phyloP scores from a whole-genome alignment of 1,284 basidiomycete species.

The Rhodotorula sp. region DNA sequence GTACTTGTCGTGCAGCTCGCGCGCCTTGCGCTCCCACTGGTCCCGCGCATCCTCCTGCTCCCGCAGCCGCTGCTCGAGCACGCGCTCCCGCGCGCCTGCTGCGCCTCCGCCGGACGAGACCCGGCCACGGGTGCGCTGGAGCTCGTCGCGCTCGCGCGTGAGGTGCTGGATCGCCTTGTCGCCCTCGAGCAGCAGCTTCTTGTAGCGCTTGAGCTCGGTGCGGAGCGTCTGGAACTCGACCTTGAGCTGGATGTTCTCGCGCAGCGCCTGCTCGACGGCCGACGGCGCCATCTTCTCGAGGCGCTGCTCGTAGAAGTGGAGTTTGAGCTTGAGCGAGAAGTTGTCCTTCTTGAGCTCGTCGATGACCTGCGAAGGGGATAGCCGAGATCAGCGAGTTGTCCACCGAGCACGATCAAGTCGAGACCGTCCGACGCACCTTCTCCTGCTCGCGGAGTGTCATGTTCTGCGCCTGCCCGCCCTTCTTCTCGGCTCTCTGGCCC shows the following conservation, averaged over 20 bases:
- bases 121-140: constrained; percentile 44
- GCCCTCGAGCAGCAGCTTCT: constrained; percentile 80
- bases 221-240: constrained; percentile 86
- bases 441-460: constrained; percentile 89
- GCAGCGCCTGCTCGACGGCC: constrained; percentile 83
- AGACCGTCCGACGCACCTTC: constrained; percentile 62
- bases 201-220: constrained; percentile 89
- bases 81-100: constrained; percentile 19
- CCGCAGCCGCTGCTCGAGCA: constrained; percentile 25
- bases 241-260: constrained; percentile 91
- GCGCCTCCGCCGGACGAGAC: background rate
- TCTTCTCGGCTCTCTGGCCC: background rate
- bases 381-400: background rate
- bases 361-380: constrained; percentile 65
- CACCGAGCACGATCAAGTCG: background rate
- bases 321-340: constrained; percentile 89
- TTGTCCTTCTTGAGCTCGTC: constrained; percentile 93
- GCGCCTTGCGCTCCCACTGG: constrained; percentile 29
- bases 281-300: constrained; percentile 80
- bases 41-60: constrained; percentile 24
- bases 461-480: background rate
- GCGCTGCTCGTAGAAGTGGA: constrained; percentile 89
- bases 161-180: constrained; percentile 77
- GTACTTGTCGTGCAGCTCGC: constrained; percentile 66
- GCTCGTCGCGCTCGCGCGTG: constrained; percentile 56